Conservation (phyloP, 2,329 filamentous ascomycete species). For the Penicillium oxalicum region DNA sequence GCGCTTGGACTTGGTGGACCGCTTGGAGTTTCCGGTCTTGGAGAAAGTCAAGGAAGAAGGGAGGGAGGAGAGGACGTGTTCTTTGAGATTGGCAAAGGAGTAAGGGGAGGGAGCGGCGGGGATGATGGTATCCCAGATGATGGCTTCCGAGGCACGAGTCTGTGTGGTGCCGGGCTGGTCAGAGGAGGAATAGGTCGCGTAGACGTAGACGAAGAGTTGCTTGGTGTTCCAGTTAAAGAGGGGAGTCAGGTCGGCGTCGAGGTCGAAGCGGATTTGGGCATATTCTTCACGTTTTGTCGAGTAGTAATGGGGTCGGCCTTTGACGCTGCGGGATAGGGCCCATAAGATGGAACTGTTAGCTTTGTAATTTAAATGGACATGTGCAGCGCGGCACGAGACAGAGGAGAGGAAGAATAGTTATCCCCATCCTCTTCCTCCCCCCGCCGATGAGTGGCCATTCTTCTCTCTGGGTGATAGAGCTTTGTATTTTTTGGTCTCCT, state of each 20-base stretch:
- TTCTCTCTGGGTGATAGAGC: not conserved
- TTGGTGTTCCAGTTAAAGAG: slow-evolving; percentile 99
- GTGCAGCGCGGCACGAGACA: too few species aligned
- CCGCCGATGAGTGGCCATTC: not conserved
- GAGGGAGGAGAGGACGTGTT: slow-evolving; percentile 26
- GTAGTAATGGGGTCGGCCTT: slow-evolving; percentile 94
- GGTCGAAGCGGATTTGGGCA: slow-evolving; percentile 85
- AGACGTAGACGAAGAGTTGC: slow-evolving; percentile 93
- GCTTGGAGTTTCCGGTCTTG: not conserved
- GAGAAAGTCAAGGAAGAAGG: slow-evolving; percentile 7
- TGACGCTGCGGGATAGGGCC: slow-evolving; percentile 54
- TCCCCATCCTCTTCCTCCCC: too few species aligned
- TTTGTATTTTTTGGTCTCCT: not conserved
- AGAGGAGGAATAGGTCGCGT: slow-evolving; percentile 59
- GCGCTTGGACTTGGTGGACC: slow-evolving; percentile 8
- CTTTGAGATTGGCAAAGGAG: slow-evolving; percentile 34
- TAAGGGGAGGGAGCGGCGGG: slow-evolving; percentile 52
- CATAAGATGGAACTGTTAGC: not conserved
- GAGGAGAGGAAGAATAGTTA: too few species aligned
- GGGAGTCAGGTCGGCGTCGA: slow-evolving; percentile 83
- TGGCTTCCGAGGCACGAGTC: slow-evolving; percentile 52
- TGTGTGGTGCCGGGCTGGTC: slow-evolving; percentile 12
- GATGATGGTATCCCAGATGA: slow-evolving; percentile 96
- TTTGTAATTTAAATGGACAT: too few species aligned
- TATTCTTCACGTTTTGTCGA: slow-evolving; percentile 89